Evolutionary conservation across 176 grass and related monocot genomes (phyloP), one percentile per base, ranked within the genome.

Genomic region (Dactylis glomerata): DNA sequence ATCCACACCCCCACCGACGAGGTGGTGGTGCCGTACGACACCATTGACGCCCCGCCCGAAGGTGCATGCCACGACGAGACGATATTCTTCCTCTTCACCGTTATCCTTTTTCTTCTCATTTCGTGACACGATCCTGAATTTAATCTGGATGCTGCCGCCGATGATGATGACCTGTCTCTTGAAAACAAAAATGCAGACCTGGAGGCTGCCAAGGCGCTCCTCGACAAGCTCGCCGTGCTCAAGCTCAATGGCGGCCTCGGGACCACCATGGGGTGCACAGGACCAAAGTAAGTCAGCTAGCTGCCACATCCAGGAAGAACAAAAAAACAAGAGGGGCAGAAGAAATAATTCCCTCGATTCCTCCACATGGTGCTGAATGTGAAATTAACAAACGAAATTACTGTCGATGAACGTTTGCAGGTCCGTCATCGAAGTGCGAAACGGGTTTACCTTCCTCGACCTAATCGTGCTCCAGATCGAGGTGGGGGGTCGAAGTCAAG

Each of bases 391-490:
- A 32, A 13, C 36, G 58, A 8, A 68, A 17, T 8, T 2, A 55
- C 20, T 57, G 12, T 86, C 14, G 31, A 20, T 1, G 12, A 50
- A 45, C 9, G 0, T 51, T 51, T 88, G 22, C 68, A 98, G 93
- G 59, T 98, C 93, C 30, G 96, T 93, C 68, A 98, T 98, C 72
- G 96, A 98, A 81, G 96, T 98, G 38, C 96, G 96, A 1, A 93
- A 94, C 84, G 91, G 91, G 13, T 98, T 92, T 44, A 98, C 96
- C 44, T 98, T 98, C 62, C 93, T 98, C 22, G 93, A 98, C 88
- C 78, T 98, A 13, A 98, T 98, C 81, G 96, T 95, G 27, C 81
- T 98, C 73, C 93, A 98, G 85, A 98, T 98, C 36, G 93, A 98
- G 96, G 96, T 92, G 15, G 36, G 24, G 65, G 52, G 15, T 61